Conservation (phyloP, 345 rosid genomes). For the Kandelia obovata region DNA sequence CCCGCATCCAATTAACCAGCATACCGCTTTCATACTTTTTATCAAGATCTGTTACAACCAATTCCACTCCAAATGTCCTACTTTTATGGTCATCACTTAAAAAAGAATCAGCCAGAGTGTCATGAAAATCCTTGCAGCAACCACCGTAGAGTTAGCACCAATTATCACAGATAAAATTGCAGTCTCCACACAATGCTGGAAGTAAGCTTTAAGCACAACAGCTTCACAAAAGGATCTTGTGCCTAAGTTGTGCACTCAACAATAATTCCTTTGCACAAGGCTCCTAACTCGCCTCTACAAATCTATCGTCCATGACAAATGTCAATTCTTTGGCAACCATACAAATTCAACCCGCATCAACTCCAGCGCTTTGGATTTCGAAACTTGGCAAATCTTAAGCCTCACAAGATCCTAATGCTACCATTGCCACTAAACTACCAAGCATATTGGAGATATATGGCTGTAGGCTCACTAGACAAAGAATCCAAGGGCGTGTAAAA, state of each 20-base stretch:
- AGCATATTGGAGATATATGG: too few species aligned
- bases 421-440: too few species aligned
- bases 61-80: slow-evolving; percentile 71
- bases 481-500: too few species aligned
- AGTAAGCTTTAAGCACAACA: slow-evolving; percentile 68
- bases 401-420: slow-evolving; percentile 71
- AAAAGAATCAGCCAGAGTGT: slow-evolving; percentile 78
- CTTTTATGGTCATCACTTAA: slow-evolving; percentile 62
- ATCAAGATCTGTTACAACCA: slow-evolving; percentile 35
- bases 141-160: slow-evolving; percentile 75
- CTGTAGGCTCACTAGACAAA: too few species aligned
- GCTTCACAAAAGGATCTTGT: slow-evolving; percentile 59
- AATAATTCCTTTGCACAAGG: slow-evolving; percentile 66
- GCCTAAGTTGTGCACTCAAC: slow-evolving; percentile 60
- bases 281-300: slow-evolving; percentile 34
- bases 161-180: slow-evolving; percentile 70
- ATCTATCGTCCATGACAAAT: slow-evolving; percentile 67
- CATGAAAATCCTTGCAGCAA: slow-evolving; percentile 96
- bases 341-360: slow-evolving; percentile 24
- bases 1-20: too few species aligned
- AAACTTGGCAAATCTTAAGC: slow-evolving; percentile 52
- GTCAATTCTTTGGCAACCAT: slow-evolving; percentile 57
- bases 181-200: slow-evolving; percentile 94
- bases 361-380: slow-evolving; percentile 19
- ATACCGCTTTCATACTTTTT: too few species aligned